A percentile compares a stretch with the other conserved stretches of the same genome.
Evolutionary conservation across 2,329 filamentous ascomycete species (phyloP).

Genomic region (Microsporum canis): DNA sequence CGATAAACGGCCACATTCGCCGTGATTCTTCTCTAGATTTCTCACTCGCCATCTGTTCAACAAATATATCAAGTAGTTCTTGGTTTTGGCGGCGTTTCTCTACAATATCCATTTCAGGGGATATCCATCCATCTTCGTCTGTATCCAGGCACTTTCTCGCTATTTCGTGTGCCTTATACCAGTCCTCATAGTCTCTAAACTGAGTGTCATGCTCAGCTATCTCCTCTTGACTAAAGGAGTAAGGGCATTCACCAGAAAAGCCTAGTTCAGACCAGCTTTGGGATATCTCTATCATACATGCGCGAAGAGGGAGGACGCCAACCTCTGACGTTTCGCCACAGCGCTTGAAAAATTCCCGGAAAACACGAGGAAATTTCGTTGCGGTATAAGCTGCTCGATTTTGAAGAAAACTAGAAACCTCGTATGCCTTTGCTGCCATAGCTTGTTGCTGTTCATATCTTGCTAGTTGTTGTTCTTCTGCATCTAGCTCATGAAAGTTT

Average conservation of each 20-base stretch:
- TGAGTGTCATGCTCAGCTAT: slow-evolving; percentile 17
- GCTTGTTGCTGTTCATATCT: background rate
- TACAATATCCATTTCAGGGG: slow-evolving; percentile 20
- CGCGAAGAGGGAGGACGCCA: slow-evolving; percentile 19
- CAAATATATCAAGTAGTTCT: background rate
- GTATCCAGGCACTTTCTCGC: slow-evolving; percentile 22
- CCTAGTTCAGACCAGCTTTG: slow-evolving; percentile 19
- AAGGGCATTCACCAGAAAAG: slow-evolving; percentile 20
- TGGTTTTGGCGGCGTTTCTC: background rate
- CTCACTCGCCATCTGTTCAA: background rate
- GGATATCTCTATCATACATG: slow-evolving; percentile 24
- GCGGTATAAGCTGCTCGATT: slow-evolving; percentile 13
- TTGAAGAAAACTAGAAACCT: background rate
- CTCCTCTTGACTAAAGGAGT: slow-evolving; percentile 18
- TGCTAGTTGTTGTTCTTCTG: background rate
- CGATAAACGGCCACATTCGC: background rate
- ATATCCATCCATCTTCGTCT: slow-evolving; percentile 28
- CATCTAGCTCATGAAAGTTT: background rate
- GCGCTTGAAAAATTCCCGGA: slow-evolving; percentile 26
- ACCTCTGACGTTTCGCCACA: slow-evolving; percentile 23
- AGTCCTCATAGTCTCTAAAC: slow-evolving; percentile 24
- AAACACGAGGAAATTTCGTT: slow-evolving; percentile 19
- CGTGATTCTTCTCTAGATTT: background rate
- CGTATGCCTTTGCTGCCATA: background rate
- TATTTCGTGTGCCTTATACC: slow-evolving; percentile 5